Percentiles rank a stretch among this genome's conserved stretches.
Evolutionary conservation across 768 basidiomycete genomes (phyloP).

Genomic region (Auricularia sp.): DNA sequence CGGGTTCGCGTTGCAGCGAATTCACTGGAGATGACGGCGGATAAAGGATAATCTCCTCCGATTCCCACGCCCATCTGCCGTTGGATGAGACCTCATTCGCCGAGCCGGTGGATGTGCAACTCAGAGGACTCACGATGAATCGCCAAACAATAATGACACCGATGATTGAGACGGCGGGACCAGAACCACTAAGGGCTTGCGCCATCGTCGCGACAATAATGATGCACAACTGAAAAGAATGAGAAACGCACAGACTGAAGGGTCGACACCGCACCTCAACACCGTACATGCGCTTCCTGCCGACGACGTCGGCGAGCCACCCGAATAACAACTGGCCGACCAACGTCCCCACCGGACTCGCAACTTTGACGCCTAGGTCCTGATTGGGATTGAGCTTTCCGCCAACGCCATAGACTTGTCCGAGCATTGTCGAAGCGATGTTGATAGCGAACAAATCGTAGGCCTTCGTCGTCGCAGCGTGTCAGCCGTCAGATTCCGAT

Average conservation of each 20-base stretch:
- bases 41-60: constrained; percentile 82
- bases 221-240: constrained; percentile 27
- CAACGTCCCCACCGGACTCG: constrained; percentile 66
- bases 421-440: constrained; percentile 74
- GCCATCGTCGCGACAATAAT: constrained; percentile 74
- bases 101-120: constrained; percentile 9
- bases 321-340: constrained; percentile 71
- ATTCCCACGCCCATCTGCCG: constrained; percentile 67
- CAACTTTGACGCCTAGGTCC: constrained; percentile 67
- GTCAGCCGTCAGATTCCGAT: not conserved
- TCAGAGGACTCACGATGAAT: constrained; percentile 44
- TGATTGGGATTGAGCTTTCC: constrained; percentile 47
- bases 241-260: not conserved
- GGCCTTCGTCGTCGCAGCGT: constrained; percentile 18
- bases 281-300: constrained; percentile 74
- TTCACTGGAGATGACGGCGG: constrained; percentile 80
- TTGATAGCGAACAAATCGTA: constrained; percentile 89
- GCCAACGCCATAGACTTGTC: constrained; percentile 58
- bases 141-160: constrained; percentile 78
- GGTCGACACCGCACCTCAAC: constrained; percentile 7
- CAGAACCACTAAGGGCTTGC: constrained; percentile 64
- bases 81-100: not conserved
- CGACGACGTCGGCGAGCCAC: constrained; percentile 66
- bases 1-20: constrained; percentile 69
- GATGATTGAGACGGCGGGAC: constrained; percentile 57